Evolutionary conservation across 2,329 filamentous ascomycete species (phyloP).

Genomic region (Trichoderma sp.): DNA sequence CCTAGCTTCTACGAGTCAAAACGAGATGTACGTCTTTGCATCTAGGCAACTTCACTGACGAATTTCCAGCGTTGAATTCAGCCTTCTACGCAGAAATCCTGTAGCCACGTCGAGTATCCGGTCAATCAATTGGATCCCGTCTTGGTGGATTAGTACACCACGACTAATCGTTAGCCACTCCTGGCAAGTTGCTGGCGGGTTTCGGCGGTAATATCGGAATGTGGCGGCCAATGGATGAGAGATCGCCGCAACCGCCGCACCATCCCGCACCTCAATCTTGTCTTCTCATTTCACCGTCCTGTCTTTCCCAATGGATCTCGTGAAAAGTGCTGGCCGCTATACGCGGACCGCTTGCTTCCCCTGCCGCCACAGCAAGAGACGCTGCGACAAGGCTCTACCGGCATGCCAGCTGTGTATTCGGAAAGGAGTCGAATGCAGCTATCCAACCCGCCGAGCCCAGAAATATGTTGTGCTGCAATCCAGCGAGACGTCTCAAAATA

Average conservation of each 20-base stretch:
- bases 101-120: not conserved
- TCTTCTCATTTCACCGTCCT: not conserved
- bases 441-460: not conserved
- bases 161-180: not conserved
- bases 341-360: not conserved
- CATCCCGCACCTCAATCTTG: not conserved
- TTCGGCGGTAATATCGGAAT: not conserved
- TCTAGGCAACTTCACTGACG: not conserved
- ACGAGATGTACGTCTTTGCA: not conserved
- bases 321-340: not conserved
- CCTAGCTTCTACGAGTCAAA: not conserved
- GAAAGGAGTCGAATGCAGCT: not conserved
- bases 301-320: not conserved
- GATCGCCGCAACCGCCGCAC: not conserved
- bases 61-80: not conserved
- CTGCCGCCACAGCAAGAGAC: not conserved
- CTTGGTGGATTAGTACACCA: not conserved
- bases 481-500: too few species aligned
- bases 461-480: not conserved
- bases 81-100: not conserved
- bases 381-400: slow-evolving; percentile 4
- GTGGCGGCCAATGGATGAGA: not conserved
- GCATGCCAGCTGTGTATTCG: slow-evolving; percentile 2
- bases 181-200: not conserved
- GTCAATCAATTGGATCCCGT: not conserved